Evolutionary conservation across 306 rosid species (phyloP), one percentile per base, ranked within the genome.

Genomic region (Trifolium subterraneum): DNA sequence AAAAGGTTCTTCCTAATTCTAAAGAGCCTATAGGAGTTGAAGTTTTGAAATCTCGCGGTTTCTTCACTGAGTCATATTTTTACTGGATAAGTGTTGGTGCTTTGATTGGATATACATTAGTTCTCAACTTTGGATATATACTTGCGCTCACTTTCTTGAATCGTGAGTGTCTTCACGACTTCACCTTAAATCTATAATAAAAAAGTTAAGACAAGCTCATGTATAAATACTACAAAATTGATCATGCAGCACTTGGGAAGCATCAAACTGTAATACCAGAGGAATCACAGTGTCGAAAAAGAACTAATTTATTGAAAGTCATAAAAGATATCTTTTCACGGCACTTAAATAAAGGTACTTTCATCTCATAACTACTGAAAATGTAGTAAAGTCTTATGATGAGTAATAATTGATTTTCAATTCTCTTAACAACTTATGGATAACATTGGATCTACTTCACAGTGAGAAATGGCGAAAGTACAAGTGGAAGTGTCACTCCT

Each of bases 111-210:
- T 86, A 80, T 16, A 78, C 73, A 59, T 64, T 86, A 31, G 33
- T 86, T 19, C 81, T 86, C 80, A 86, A 86, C 73, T 5, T 86
- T 35, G 70, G 72, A 33, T 83, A 71, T 69, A 76, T 84, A 19
- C 74, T 83, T 67, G 86, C 88, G 38, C 92, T 88, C 63, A 70
- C 85, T 63, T 81, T 55, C 79, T 68, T 88, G 52, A 85, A 85
- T 61, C 89, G 92, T 88, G 42, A 77, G 89, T 76, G 15, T 78
- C 62, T 80, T 68, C 59, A n/a, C 78, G 15, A 75, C 62, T 80
- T 68, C 59, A n/a, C 78, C 70, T 76, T 6, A 63, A 52, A 73
- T 73, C n/a, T 16, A 39, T 67, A 6, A 58, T 16, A 45, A 72
- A 68, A 42, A 16, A n/a, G 16, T 0, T 38, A 31, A 31, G 22